Base-by-base conservation (phyloP, 1,284 basidiomycete genomes). In the Leccinum pachyderme region DNA sequence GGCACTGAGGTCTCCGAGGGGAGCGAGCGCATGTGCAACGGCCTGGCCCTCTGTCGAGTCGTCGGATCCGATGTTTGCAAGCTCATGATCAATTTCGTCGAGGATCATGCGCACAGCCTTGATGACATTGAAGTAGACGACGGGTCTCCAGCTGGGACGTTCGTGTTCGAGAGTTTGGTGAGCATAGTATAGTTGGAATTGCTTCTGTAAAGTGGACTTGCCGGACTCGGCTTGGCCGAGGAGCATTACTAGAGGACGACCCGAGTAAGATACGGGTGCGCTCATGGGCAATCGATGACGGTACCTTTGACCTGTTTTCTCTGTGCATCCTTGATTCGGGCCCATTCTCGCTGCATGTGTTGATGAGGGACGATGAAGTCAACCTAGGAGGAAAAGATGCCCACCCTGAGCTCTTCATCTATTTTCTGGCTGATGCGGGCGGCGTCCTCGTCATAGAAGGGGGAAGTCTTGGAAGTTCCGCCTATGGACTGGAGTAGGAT, bases 151-250 rank as follows among this genome's bases (percentile, higher is more conserved):
- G 15, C 81, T 81, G 0, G 85, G 82, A 22, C 85, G 82, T 70
- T 88, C 86, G 54, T 75, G 71, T 56, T 91, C 87, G 46, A 91
- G 77, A 1, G 82, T 75, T 55, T 82, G 77, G 7, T 86, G 84
- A 2, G 87, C 82, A 63, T 91, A 89, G 70, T 84, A 85, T 2
- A 91, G 77, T 65, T 91, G 89, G 64, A 91, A 89, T 70, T 91
- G 87, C 62, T 89, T 90, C 64, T 87, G 86, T 7, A 91, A 76
- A 2, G 88, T 89, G 0, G 86, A 88, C 69, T 90, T 91, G 49
- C 88, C 88, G 35, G 86, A 87, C 72, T 90, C 88, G 56, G 88
- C 87, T 65, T 91, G 89, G 9, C 89, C 89, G 31, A 91, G 77
- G 9, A 87, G 74, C 76, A 87, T 80, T 11, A 83, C 82, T 83